Evolutionary conservation across 2,329 filamentous ascomycete genomes (phyloP), one percentile per base, ranked within the genome.

Genomic region (Fusarium penzigii): DNA sequence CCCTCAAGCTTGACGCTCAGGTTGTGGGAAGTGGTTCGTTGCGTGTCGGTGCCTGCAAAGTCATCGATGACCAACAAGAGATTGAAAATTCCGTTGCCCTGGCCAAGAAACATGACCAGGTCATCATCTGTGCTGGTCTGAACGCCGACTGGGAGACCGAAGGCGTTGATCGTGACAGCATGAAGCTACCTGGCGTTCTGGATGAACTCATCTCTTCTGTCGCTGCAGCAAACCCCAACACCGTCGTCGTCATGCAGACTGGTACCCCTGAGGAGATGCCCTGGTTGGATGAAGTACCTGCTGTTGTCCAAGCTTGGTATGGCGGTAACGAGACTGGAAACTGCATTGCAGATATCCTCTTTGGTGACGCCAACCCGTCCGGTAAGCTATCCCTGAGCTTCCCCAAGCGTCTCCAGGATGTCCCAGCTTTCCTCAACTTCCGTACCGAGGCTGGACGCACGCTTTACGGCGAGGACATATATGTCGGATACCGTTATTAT

Each of bases 301-400:
- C 85, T 2, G 74, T 92, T 2, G 66, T 92, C 1, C 88, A 93
- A 64, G 89, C 89, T 8, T 94, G 89, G 89, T 94, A 92, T 64
- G 88, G 89, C 54, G 90, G 90, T n/a, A 90, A 94, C 64, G 90
- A 94, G 73, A 88, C 87, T 6, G 90, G 90, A 6, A 91, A 92
- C 65, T 86, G 85, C 11, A 87, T 95, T 55, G 89, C 88, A 0
- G 89, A 93, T 59, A 79, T 93, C 2, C 76, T 93, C 16, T 89
- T 90, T 57, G 90, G 89, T 44, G 81, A 86, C 55, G 80, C 83
- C 43, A 92, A 89, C 65, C 90, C 90, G 0, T 86, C 83, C 42
- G 89, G 85, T 13, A 92, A 92, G 68, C 77, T 92, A 1, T 87
- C 88, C 0, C 76, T 92, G 17, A 87, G 80, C 3, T 92, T 92